Base-by-base conservation (phyloP, 306 rosid species). In the Amphicarpaea edgeworthii region DNA sequence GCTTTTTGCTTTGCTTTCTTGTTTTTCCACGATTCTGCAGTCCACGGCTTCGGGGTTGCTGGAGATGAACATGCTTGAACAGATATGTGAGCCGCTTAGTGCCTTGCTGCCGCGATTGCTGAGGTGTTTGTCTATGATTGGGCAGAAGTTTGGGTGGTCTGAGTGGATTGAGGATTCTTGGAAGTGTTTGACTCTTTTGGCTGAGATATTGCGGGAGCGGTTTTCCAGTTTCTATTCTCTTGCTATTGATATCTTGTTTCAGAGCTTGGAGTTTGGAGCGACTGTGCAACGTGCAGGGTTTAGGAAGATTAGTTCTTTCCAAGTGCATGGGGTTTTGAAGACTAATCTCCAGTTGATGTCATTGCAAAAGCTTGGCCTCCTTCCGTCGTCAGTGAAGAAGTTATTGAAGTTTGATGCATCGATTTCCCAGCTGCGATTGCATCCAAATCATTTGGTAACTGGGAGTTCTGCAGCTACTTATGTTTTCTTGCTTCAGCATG, bases 401-500 rank as follows among this genome's bases (percentile, higher is more conserved):
- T 73, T 93, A 73, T 77, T 93, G 91, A 85, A 83, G 79, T 91
- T 93, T 72, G 87, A 86, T 65, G 88, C 90, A 17, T 84, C 91
- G 3, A 61, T 91, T 80, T 90, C 98, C 77, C 97, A 79, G 84
- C 81, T 88, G 75, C 85, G 98, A 5, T 80, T 91, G 85, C 97
- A 91, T 86, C 96, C 97, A 0, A 93, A 91, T 91, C 93, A 90
- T 79, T 80, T 90, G 69, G 90, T 93, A 20, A 90, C 98, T 0
- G 94, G 94, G 47, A 88, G 97, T 83, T 82, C 94, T 54, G 96
- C 97, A 51, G 98, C 96, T 77, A 93, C 97, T 70, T 93, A 91
- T 83, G 82, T 91, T 75, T 93, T 91, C 85, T 70, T 93, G 83
- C 98, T 93, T 86, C 97, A 93, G 73, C 97, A 93, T 17, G 89